Evolutionary conservation across 352 stramenopile species (phyloP), one percentile per base, ranked within the genome.

Genomic region (Phytophthora sp.): DNA sequence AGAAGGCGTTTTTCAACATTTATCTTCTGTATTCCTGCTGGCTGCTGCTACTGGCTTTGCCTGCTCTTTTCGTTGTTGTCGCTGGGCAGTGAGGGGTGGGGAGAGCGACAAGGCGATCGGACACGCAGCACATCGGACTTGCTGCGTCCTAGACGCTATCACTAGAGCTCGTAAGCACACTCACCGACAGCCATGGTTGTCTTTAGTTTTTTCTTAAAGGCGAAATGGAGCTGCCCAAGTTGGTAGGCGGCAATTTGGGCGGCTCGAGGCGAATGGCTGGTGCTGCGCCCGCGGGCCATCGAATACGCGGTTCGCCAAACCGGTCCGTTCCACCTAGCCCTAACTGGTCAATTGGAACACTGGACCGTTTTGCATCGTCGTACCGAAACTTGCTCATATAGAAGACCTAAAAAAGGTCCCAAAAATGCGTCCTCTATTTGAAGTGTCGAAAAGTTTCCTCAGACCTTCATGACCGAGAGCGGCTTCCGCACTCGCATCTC

Each of bases 151-250:
- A 5, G 23, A 30, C 35, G 29, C 27, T 20, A 23, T 44, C 13
- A 42, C 41, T 21, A 62, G n/a, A 13, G 20, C n/a, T 54, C 41
- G 20, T 11, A 54, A 16, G n/a, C 30, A 7, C 46, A 92, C 84
- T 79, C 74, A 92, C 84, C 84, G 78, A 92, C 82, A 89, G 84
- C 84, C 84, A 94, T 94, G 82, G 78, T 75, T 73, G 71, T 91
- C 85, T 87, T 89, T 78, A 82, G 79, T 89, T 90, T 90, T 90
- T 90, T 90, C 76, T 74, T 90, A 92, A 94, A 93, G 86, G 84
- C 84, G 86, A 93, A 94, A 91, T 94, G 84, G 85, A 78, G 53
- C 52, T 76, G 27, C 33, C 36, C 56, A 33, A 11, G 44, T 61
- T 55, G 42, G 59, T 50, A 57, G 57, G 16, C 45, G 23, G 38